Evolutionary conservation across 345 rosid species (phyloP).

Genomic region (Crucihimalaya himalaica): DNA sequence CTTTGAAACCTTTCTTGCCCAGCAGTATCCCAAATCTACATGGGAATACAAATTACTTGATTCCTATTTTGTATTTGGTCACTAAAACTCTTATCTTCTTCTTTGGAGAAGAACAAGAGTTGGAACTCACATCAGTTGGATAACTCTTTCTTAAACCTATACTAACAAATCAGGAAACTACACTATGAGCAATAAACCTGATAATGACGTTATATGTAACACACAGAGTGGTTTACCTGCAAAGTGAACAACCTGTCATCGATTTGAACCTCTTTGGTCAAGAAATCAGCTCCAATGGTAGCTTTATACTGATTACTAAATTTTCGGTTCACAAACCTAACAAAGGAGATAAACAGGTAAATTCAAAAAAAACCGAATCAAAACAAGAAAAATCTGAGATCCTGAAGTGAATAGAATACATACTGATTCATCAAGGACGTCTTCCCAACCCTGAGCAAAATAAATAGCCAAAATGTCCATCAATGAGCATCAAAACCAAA

Average conservation of each 20-base stretch:
- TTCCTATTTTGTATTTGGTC: neutral
- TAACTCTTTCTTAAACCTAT: neutral
- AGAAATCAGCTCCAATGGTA: constrained; percentile 38
- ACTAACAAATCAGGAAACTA: too few relatives aligned
- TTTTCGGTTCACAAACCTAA: constrained; percentile 85
- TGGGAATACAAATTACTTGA: neutral
- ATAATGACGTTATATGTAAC: neutral
- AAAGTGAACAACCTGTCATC: constrained; percentile 83
- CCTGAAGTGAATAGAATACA: constrained; percentile 21
- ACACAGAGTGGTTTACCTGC: constrained; percentile 54
- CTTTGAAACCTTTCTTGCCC: constrained; percentile 92
- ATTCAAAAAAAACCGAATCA: neutral
- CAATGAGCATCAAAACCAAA: neutral
- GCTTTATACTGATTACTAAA: constrained; percentile 85
- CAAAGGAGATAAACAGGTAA: neutral
- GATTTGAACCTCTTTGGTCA: constrained; percentile 54
- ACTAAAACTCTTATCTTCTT: neutral
- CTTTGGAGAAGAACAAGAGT: neutral
- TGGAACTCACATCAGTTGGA: neutral
- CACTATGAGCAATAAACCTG: too few relatives aligned
- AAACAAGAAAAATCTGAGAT: constrained; percentile 11
- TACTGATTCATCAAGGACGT: constrained; percentile 96
- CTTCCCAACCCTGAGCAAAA: constrained; percentile 70
- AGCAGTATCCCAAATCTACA: constrained; percentile 85
- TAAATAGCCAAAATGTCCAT: constrained; percentile 1